Evolutionary conservation across 331 rosid species (phyloP).

Genomic region (Arachis monticola): DNA sequence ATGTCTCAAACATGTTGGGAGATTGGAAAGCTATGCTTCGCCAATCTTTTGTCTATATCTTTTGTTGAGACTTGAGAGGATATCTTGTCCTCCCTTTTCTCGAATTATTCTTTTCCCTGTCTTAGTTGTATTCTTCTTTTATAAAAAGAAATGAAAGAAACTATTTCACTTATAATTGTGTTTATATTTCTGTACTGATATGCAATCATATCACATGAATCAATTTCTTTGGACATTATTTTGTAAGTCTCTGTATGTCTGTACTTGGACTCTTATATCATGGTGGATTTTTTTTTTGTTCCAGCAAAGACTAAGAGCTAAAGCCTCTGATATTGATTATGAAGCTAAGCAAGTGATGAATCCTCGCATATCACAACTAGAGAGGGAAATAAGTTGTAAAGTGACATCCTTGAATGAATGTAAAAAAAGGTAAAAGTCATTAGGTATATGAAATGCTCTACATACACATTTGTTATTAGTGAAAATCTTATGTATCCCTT

Average conservation of each 20-base stretch:
- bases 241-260: slow-evolving; percentile 1
- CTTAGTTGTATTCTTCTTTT: no score
- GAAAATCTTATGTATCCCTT: slow-evolving; percentile 20
- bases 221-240: background rate
- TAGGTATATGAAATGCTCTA: slow-evolving; percentile 21
- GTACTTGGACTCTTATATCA: slow-evolving; percentile 30
- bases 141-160: background rate
- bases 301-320: slow-evolving; percentile 61
- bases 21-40: no score
- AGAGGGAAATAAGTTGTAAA: slow-evolving; percentile 47
- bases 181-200: background rate
- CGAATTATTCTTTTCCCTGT: no score
- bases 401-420: slow-evolving; percentile 47
- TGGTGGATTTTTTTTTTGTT: background rate
- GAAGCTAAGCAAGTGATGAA: slow-evolving; percentile 47
- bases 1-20: no score
- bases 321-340: slow-evolving; percentile 58
- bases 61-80: no score
- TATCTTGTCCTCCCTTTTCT: no score
- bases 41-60: no score
- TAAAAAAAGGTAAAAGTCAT: slow-evolving; percentile 55
- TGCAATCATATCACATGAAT: slow-evolving; percentile 3
- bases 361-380: slow-evolving; percentile 47
- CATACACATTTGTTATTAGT: slow-evolving; percentile 13
- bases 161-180: background rate